Evolutionary conservation across 2,329 filamentous ascomycete species (phyloP).

Genomic region (Lecanosticta acicola): DNA sequence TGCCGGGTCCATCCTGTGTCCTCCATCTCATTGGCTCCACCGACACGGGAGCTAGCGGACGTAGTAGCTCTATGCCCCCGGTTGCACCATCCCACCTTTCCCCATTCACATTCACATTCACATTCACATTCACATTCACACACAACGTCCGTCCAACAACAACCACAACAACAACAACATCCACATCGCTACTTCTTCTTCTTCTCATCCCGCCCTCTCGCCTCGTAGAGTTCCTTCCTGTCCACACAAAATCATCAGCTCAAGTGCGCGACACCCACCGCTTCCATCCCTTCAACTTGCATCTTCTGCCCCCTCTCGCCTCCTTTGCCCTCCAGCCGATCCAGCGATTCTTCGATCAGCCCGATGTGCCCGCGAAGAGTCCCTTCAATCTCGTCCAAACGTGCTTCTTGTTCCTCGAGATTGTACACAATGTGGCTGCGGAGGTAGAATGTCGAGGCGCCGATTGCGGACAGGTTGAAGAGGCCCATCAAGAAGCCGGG

Average conservation of each 20-base stretch:
- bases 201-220: slow-evolving; percentile 17
- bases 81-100: too few relatives aligned
- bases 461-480: slow-evolving; percentile 14
- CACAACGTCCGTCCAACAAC: too few relatives aligned
- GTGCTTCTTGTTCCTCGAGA: slow-evolving; percentile 45
- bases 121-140: too few relatives aligned
- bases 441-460: slow-evolving; percentile 15
- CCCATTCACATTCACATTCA: too few relatives aligned
- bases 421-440: slow-evolving; percentile 33
- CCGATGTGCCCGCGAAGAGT: slow-evolving; percentile 45
- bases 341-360: slow-evolving; percentile 43
- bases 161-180: too few relatives aligned
- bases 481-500: slow-evolving; percentile 6
- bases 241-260: slow-evolving; percentile 1
- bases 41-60: too few relatives aligned
- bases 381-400: slow-evolving; percentile 45
- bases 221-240: slow-evolving; percentile 18
- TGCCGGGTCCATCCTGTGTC: too few relatives aligned
- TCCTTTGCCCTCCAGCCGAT: slow-evolving; percentile 41
- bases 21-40: too few relatives aligned
- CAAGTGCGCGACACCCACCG: slow-evolving; percentile 1
- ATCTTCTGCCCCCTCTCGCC: slow-evolving; percentile 35
- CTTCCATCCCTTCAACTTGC: slow-evolving; percentile 21
- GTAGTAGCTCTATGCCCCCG: too few relatives aligned
- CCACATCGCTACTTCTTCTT: too few relatives aligned